Evolutionary conservation across 257 asterid species (phyloP).

Genomic region (Nicotiana otophora): DNA sequence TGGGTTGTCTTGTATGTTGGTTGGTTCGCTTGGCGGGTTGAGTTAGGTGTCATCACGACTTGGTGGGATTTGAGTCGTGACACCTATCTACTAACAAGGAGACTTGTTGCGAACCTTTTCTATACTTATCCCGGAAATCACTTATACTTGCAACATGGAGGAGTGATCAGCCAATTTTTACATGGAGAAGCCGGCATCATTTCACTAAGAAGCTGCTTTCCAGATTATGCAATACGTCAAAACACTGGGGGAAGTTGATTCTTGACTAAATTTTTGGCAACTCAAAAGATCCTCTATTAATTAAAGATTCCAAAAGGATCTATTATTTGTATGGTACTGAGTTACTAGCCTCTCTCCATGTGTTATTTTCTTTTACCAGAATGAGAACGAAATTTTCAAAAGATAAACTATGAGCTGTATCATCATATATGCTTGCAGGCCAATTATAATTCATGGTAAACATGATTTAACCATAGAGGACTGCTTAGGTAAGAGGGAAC

Average conservation of each 20-base stretch:
- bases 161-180: not conserved
- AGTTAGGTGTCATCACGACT: too few relatives aligned
- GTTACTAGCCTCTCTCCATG: not conserved
- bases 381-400: not conserved
- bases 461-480: not conserved
- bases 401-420: not conserved
- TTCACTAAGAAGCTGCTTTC: not conserved
- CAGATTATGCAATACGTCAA: not conserved
- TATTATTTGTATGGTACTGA: not conserved
- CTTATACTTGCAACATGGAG: not conserved
- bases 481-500: not conserved
- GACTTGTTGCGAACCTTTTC: not conserved
- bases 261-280: not conserved
- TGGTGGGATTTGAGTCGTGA: too few relatives aligned
- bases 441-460: not conserved
- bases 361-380: not conserved
- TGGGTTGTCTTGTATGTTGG: too few relatives aligned
- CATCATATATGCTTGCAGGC: not conserved
- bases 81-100: not conserved
- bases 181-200: not conserved
- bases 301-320: not conserved
- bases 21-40: too few relatives aligned
- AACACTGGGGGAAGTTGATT: not conserved
- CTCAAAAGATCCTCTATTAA: not conserved
- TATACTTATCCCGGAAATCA: not conserved